Evolutionary conservation across 2,329 filamentous ascomycete species (phyloP), one percentile per base, ranked within the genome.

Genomic region (Penicillium sp.): DNA sequence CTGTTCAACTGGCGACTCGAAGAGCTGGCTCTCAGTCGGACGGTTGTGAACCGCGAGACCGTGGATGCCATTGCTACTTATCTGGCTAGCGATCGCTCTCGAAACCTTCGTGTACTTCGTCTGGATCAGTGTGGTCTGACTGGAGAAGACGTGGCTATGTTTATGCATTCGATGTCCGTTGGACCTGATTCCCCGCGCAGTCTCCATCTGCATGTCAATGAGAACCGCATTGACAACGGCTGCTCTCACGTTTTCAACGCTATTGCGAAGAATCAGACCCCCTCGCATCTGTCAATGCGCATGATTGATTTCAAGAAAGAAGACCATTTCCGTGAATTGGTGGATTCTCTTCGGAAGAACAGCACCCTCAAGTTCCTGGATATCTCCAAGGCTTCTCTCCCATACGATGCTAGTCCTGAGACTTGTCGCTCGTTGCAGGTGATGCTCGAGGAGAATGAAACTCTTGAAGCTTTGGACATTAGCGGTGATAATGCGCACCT

Each of bases 401-500:
- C 87, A 15, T 86, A 85, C 53, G 87, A 90, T 68, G 87, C 87
- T 3, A 83, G 84, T 9, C 81, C 84, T 10, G 85, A 88, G 56
- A 90, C 87, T 0, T 89, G 86, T 65, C 81, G 82, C 58, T 81
- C 84, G 15, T 71, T 90, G 54, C 82, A 85, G 60, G 71, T 79
- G 49, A 82, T 90, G 73, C 87, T 90, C 64, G 83, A 85, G 34
- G 81, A 87, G 51, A 90, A 90, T 59, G 78, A 79, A n/a, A 85
- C 84, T 0, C 75, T 90, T 2, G 79, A 86, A 63, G 85, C 86
- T 68, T 74, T 90, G 13, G 85, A 90, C 68, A 86, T 90, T 44
- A 89, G 87, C 27, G 87, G 87, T 9, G 87, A 90, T 65, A 85
- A 87, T 62, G 87, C 87, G 6, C 83, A 88, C 64, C 72, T 90